Evolutionary conservation across 306 rosid genomes (phyloP).

Genomic region (Ormosia semicastrata): DNA sequence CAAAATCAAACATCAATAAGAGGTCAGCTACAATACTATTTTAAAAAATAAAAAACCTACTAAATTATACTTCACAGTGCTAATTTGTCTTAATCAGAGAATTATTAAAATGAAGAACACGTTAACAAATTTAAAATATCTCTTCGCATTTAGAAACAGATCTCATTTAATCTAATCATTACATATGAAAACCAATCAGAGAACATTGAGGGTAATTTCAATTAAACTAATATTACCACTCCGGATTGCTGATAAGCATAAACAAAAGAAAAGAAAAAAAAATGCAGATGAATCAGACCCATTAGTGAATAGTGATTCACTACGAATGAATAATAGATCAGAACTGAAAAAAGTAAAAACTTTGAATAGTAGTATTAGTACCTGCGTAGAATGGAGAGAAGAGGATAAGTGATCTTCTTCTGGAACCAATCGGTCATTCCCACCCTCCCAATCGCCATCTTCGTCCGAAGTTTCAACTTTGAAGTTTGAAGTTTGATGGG

Average conservation of each 20-base stretch:
- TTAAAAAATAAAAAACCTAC: background rate
- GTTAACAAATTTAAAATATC: background rate
- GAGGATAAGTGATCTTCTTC: slow-evolving; percentile 67
- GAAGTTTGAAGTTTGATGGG: background rate
- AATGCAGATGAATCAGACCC: background rate
- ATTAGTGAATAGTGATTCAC: background rate
- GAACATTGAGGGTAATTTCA: background rate
- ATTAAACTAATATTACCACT: background rate
- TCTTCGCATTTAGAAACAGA: slow-evolving; percentile 2
- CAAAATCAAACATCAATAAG: slow-evolving; percentile 9
- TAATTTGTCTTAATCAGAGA: background rate
- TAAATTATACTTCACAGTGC: background rate
- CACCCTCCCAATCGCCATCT: slow-evolving; percentile 35
- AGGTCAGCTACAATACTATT: background rate
- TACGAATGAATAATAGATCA: background rate
- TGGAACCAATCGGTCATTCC: slow-evolving; percentile 58
- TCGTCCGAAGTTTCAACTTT: slow-evolving; percentile 13
- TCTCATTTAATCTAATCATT: background rate
- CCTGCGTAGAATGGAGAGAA: slow-evolving; percentile 70
- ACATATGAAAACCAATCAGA: background rate
- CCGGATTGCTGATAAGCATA: background rate
- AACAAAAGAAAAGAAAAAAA: background rate
- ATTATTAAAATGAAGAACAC: slow-evolving; percentile 10
- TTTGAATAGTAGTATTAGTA: slow-evolving; percentile 23
- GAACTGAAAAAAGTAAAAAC: background rate